Conservation (phyloP, 2,329 filamentous ascomycete species). For the Byssochlamys sp. region DNA sequence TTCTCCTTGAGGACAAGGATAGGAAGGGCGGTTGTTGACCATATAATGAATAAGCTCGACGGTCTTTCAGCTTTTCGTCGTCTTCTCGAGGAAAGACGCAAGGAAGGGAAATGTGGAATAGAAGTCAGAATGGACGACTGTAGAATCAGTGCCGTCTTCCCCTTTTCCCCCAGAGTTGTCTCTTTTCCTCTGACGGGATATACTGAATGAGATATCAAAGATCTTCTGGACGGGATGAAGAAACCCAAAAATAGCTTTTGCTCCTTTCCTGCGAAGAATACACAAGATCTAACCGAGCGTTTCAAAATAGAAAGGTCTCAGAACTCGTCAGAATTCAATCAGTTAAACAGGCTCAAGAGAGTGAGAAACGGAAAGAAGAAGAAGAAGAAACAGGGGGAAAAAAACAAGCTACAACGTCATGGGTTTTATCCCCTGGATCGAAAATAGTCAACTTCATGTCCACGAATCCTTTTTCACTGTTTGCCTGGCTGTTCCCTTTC, state of each 20-base stretch:
- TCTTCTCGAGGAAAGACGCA: neutral
- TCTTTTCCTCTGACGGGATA: constrained; percentile 1
- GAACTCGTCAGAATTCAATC: neutral
- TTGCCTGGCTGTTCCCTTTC: constrained; percentile 2
- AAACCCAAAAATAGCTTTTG: neutral
- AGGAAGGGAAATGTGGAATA: neutral
- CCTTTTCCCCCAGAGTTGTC: neutral
- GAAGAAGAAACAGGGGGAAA: neutral
- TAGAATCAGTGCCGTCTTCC: neutral
- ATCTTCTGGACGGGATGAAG: neutral
- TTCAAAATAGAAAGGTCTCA: neutral
- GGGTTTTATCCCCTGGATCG: neutral
- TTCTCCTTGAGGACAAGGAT: neutral
- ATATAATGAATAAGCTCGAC: neutral
- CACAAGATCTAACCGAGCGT: neutral
- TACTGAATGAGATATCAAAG: constrained; percentile 1
- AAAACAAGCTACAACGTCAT: neutral
- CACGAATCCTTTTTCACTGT: neutral
- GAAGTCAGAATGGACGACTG: neutral
- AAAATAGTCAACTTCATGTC: neutral
- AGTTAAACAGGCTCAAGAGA: neutral
- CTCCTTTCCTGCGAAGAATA: neutral
- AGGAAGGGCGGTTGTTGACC: neutral
- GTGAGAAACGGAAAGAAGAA: neutral
- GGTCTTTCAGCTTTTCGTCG: neutral